A percentile compares a stretch with the other conserved stretches of the same genome.
These are phyloP conservation scores for Jaltomata sinuosa DNA, from an alignment of 257 asterid species.

Conservation along the genomic window DNA sequence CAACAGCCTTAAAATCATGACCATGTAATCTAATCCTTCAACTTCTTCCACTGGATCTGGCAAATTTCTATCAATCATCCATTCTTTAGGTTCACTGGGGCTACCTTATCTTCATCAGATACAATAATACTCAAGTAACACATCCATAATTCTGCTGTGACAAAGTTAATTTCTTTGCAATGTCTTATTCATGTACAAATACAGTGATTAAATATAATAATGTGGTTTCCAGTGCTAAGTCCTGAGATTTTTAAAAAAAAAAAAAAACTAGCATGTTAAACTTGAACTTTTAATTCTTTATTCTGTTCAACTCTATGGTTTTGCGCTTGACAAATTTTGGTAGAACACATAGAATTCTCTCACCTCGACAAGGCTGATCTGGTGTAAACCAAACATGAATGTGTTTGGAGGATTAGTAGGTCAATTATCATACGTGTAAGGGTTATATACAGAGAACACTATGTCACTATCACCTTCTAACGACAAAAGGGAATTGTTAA, in stretches of 20 bases:
- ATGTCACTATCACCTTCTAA: no score
- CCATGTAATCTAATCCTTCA: conserved; percentile 29
- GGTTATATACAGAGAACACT: no score
- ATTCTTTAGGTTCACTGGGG: background rate
- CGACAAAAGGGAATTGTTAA: no score
- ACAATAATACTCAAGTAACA: conserved; percentile 6
- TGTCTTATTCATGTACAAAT: background rate
- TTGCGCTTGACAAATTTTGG: background rate
- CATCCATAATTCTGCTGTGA: conserved; percentile 6
- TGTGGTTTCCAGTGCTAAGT: background rate
- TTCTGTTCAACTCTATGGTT: background rate
- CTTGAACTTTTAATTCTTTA: background rate
- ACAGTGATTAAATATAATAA: background rate
- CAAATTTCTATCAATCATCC: conserved; percentile 19
- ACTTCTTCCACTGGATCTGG: conserved; percentile 23
- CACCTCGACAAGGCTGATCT: no score
- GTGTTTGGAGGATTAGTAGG: no score
- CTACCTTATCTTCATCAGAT: conserved; percentile 10
- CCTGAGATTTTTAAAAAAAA: no score
- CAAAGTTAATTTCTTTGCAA: background rate
- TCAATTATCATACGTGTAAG: no score
- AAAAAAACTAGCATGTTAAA: no score
- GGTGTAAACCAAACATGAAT: no score
- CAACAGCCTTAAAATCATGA: conserved; percentile 15
- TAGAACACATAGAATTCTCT: background rate